Evolutionary conservation across 495 filamentous ascomycete genomes (phyloP).

Genomic region (Pyronema omphalodes): DNA sequence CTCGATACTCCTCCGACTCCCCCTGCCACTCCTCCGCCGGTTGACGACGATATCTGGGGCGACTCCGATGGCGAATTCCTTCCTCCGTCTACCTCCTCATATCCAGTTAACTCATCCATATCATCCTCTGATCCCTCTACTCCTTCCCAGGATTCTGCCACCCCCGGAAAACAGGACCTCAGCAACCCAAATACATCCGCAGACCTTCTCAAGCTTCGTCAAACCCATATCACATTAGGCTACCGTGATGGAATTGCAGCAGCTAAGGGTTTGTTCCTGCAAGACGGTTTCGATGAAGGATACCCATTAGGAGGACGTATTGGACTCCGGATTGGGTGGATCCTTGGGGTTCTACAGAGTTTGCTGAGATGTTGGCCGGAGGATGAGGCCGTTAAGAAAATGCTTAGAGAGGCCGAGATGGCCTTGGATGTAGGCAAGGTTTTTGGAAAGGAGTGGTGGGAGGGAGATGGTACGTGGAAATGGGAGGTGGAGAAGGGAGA

Average conservation of each 20-base stretch:
- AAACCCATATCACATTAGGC: conserved; percentile 56
- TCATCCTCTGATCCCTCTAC: not conserved
- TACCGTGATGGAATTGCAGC: conserved; percentile 70
- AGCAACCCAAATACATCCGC: not conserved
- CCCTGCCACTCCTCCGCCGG: not conserved
- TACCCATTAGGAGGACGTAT: conserved; percentile 62
- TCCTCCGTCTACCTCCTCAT: not conserved
- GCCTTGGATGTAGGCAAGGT: conserved; percentile 45
- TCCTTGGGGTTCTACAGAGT: conserved; percentile 20
- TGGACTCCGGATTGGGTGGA: conserved; percentile 33
- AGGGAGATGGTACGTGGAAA: conserved; percentile 41
- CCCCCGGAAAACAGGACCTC: not conserved
- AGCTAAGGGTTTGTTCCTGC: conserved; percentile 51
- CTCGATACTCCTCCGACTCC: not conserved
- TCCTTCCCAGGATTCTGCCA: not conserved
- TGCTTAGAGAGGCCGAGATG: conserved; percentile 28
- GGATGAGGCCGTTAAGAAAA: conserved; percentile 21
- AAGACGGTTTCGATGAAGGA: conserved; percentile 77
- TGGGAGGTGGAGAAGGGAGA: conserved; percentile 35
- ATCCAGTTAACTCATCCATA: not conserved
- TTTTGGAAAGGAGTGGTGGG: conserved; percentile 44
- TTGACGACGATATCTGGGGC: not conserved
- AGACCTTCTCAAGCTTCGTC: conserved; percentile 10
- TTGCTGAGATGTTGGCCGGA: conserved; percentile 20
- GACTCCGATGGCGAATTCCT: not conserved